Percentiles rank a stretch among this genome's conserved stretches.
These are phyloP conservation scores for Annulohypoxylon nitens DNA, from an alignment of 495 filamentous ascomycete species.

Conservation along the genomic window DNA sequence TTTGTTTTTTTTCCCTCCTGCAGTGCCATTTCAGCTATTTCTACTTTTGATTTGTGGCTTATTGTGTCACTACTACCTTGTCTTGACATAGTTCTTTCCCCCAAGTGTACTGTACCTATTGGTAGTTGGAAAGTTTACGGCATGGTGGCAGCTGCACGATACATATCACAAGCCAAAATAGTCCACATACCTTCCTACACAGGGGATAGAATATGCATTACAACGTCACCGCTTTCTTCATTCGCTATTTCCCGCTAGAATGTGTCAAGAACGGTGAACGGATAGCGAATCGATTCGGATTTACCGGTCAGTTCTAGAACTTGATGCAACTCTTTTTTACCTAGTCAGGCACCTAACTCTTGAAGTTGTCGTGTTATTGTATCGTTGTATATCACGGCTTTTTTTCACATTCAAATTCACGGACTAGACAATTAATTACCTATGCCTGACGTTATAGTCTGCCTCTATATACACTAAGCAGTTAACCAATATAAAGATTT, in stretches of 20 bases:
- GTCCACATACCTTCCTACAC: not conserved
- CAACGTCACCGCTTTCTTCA: constrained; percentile 44
- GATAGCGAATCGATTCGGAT: constrained; percentile 40
- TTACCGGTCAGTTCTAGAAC: constrained; percentile 38
- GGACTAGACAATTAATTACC: not conserved
- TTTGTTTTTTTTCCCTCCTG: constrained; percentile 1
- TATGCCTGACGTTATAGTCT: not conserved
- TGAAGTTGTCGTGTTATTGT: constrained; percentile 3
- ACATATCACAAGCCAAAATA: constrained; percentile 28
- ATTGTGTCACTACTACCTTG: not conserved
- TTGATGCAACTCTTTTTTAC: constrained; percentile 40
- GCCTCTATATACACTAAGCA: no score
- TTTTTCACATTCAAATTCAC: not conserved
- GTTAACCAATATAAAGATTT: no score
- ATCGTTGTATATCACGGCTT: not conserved
- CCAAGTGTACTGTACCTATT: not conserved
- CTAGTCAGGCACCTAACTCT: constrained; percentile 36
- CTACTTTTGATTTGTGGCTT: constrained; percentile 1
- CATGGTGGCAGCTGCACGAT: constrained; percentile 1
- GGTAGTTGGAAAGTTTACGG: not conserved
- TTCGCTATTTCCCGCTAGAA: constrained; percentile 29
- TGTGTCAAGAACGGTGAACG: constrained; percentile 27
- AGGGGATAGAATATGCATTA: constrained; percentile 32
- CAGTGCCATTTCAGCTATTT: no score
- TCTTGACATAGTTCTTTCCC: not conserved